Evolutionary conservation across 176 grass and related monocot genomes (phyloP).

Genomic region (Oryza meridionalis): DNA sequence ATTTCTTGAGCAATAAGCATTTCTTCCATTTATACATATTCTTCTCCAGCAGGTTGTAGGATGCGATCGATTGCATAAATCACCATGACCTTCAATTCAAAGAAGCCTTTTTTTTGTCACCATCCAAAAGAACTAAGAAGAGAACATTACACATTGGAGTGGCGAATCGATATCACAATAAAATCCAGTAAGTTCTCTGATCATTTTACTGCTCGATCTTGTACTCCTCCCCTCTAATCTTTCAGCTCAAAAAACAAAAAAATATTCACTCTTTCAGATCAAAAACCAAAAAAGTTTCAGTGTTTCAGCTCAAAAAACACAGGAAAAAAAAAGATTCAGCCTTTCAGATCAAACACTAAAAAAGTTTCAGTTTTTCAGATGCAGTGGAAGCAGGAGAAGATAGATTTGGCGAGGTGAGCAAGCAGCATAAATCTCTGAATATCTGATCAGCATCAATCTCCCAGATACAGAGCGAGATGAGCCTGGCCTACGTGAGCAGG

Average conservation of each 20-base stretch:
- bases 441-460: not conserved
- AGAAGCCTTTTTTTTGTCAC: not conserved
- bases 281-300: too few relatives aligned
- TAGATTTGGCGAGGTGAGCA: too few relatives aligned
- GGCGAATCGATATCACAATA: not conserved
- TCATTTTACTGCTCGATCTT: too few relatives aligned
- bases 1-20: slow-evolving; percentile 3
- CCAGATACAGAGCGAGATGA: not conserved
- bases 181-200: not conserved
- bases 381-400: not conserved
- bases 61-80: not conserved
- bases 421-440: not conserved
- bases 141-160: not conserved
- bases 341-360: too few relatives aligned
- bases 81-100: not conserved
- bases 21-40: not conserved
- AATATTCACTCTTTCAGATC: too few relatives aligned
- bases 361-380: not conserved
- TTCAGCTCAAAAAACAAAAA: too few relatives aligned
- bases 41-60: not conserved
- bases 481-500: slow-evolving; percentile 35
- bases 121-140: too few relatives aligned
- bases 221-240: too few relatives aligned
- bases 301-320: too few relatives aligned
- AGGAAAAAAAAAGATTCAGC: too few relatives aligned